Percentiles rank a stretch among this genome's conserved stretches.
Evolutionary conservation across 2,329 filamentous ascomycete genomes (phyloP).

Genomic region (Fonsecaea pedrosoi): DNA sequence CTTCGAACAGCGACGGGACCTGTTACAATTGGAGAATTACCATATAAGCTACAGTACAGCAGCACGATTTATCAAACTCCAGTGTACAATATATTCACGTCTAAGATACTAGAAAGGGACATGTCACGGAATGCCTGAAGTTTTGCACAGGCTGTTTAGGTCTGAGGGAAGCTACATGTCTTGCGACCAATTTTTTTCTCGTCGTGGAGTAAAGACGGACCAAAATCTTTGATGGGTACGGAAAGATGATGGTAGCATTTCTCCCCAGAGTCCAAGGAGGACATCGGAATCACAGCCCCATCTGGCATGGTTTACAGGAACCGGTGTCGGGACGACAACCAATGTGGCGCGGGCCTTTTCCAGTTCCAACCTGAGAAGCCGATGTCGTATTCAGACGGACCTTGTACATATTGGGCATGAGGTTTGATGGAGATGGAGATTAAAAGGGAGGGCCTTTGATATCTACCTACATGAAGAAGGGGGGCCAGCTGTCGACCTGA

Average conservation of each 20-base stretch:
- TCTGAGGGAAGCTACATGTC: neutral
- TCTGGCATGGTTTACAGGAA: neutral
- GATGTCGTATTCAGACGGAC: neutral
- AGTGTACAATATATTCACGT: conserved; percentile 17
- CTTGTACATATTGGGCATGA: neutral
- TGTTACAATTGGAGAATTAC: neutral
- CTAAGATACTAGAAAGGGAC: conserved; percentile 6
- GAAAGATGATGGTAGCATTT: neutral
- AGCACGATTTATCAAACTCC: conserved; percentile 13
- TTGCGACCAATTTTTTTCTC: neutral
- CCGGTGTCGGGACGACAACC: neutral
- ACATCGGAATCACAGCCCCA: neutral
- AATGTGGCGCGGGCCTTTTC: neutral
- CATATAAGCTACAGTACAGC: conserved; percentile 10
- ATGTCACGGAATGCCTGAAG: neutral
- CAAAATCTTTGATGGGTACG: conserved; percentile 1
- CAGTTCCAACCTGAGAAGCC: neutral
- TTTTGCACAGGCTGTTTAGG: neutral
- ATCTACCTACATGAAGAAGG: neutral
- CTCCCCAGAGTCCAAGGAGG: neutral
- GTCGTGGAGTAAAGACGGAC: neutral
- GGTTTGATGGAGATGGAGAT: neutral
- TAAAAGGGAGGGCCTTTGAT: neutral
- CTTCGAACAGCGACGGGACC: conserved; percentile 8
- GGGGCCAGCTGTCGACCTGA: neutral